Conservation (phyloP, 306 rosid species). For the Lotus japonicus region DNA sequence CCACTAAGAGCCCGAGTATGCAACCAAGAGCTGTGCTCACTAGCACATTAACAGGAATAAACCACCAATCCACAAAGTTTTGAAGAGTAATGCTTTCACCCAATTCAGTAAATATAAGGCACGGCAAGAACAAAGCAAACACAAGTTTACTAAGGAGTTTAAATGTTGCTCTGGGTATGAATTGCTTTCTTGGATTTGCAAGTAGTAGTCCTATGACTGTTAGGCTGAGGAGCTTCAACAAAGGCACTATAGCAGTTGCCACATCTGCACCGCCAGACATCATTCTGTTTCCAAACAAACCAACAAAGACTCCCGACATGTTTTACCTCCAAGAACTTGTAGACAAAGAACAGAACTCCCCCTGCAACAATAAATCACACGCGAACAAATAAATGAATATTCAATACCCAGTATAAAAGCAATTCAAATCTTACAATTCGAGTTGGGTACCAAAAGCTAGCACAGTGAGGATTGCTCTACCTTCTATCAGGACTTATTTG, state of each 20-base stretch:
- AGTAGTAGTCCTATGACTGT: constrained; percentile 63
- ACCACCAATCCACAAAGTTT: constrained; percentile 70
- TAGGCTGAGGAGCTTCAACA: constrained; percentile 64
- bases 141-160: constrained; percentile 83
- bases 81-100: constrained; percentile 62
- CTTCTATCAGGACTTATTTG: no score
- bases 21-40: constrained; percentile 68
- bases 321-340: constrained; percentile 18
- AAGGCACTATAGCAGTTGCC: constrained; percentile 56
- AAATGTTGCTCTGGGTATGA: constrained; percentile 68
- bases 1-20: constrained; percentile 61
- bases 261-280: constrained; percentile 40
- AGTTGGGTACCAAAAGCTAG: no score
- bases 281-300: constrained; percentile 14
- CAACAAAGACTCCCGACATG: constrained; percentile 35
- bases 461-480: no score
- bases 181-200: constrained; percentile 51
- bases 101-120: constrained; percentile 71
- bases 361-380: constrained; percentile 31
- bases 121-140: constrained; percentile 83
- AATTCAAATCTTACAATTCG: no score
- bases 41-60: constrained; percentile 72
- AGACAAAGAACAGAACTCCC: constrained; percentile 9
- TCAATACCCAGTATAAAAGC: background rate
- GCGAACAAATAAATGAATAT: background rate